Evolutionary conservation across 441 rosid genomes (phyloP), one percentile per base, ranked within the genome.

Genomic region (Biscutella laevigata): DNA sequence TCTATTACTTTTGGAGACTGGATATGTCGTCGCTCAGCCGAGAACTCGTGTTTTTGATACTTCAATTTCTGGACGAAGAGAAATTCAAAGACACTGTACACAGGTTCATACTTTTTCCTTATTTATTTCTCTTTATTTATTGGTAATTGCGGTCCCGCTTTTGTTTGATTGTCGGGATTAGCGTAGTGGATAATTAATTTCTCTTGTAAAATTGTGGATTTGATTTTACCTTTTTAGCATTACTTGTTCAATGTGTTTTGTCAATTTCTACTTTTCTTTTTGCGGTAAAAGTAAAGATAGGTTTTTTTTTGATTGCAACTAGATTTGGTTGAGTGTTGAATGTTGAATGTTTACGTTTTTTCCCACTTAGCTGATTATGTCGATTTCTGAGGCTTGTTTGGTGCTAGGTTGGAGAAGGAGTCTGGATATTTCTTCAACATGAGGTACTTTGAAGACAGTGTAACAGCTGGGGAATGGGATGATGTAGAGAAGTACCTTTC

Each of bases 341-440:
- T 22, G 43, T 4, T 9, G 9, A 16, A 4, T 44, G 49, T 15
- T 16, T 28, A 5, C 51, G 30, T 35, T 11, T 27, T 59, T 33
- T 11, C 5, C 4, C 5, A 6, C 19, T 13, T 58, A 21, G 43
- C 19, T 46, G 38, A 21, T 25, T 9, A 6, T 36, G 74, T 57
- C 4, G 0, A 1, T 16, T 47, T 12, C 19, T 45, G 55, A 21
- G 48, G 11, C 15, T 45, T 33, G 43, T 11, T 1, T n/a, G 76
- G 36, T 33, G 42, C 3, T 29, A 68, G 73, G 56, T 57, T 80
- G 74, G 96, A 88, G 78, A 77, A 82, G 63, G 96, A 88, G 66
- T 84, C 94, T 2, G 88, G 88, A 6, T 82, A 76, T 78, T 84
- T 70, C 88, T 88, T 88, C 85, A 82, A 84, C 66, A 82, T 82